Base-by-base conservation (phyloP, 345 rosid species). In the Citropsis articulata region DNA sequence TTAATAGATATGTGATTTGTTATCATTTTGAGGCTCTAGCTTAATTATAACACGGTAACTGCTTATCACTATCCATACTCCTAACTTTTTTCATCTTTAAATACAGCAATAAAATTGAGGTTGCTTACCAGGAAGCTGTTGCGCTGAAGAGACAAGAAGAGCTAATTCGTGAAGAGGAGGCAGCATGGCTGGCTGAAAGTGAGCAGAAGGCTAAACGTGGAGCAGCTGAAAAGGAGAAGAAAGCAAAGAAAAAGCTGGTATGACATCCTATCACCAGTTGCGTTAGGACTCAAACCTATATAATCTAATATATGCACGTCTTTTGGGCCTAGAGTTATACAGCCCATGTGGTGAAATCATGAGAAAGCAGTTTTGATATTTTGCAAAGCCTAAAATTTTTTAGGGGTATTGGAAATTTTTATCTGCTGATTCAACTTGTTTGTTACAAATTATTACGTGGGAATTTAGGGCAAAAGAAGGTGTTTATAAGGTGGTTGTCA, bases 81-180 rank as follows among this genome's bases (percentile, higher is more conserved):
- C 70, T 78, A 71, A 75, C 28, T 9, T 31, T 79, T 80, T 68
- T 62, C 73, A 42, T 14, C 42, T 72, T 79, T 81, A 18, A 24
- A 5, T 86, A 68, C 89, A 93, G 98, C 89, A 89, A 87, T 82
- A 93, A 91, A 84, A 90, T 93, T 84, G 97, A 93, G 84, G 92
- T 84, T 85, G 89, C 99, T 72, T 92, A 95, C 82, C 96, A 92
- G 92, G 99, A 95, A 84, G 95, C 97, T 53, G 92, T 92, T 85
- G 97, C 99, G 65, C 84, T 88, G 88, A 90, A 85, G 85, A 90
- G 91, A 88, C 99, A 95, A 84, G 99, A 95, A 78, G 97, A 93
- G 86, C 91, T 95, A 77, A 95, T 95, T 67, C 97, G 97, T 72
- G 97, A 94, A 85, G 98, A 95, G 86, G 98, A 95, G 86, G 96